These are phyloP conservation scores for Theobroma cacao DNA, from an alignment of 345 rosid species.

Conservation along the genomic window DNA sequence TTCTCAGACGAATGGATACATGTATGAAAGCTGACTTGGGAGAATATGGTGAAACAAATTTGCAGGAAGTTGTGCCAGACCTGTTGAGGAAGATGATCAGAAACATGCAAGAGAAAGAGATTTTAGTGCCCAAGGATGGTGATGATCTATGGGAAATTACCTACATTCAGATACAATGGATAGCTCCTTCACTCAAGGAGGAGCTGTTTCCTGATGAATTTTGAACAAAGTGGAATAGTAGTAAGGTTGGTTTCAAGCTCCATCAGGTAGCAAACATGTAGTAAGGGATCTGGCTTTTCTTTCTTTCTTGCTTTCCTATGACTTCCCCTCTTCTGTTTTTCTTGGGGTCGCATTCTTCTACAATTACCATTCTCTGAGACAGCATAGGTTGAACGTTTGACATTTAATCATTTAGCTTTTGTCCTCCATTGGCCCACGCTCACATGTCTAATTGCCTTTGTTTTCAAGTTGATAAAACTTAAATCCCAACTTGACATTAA, in stretches of 20 bases:
- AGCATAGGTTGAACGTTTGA: background rate
- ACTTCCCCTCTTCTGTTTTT: no score
- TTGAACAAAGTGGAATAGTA: background rate
- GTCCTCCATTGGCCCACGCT: background rate
- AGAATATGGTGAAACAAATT: conserved; percentile 51
- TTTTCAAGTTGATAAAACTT: background rate
- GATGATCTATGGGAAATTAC: conserved; percentile 87
- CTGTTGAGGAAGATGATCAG: conserved; percentile 61
- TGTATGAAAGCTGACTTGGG: conserved; percentile 91
- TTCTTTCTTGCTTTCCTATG: no score
- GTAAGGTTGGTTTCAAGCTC: background rate
- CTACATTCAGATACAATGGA: conserved; percentile 92
- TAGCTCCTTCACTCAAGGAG: conserved; percentile 82
- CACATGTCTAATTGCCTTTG: background rate
- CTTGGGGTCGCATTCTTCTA: no score
- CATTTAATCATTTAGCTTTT: background rate
- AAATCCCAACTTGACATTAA: background rate
- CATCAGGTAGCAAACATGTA: background rate
- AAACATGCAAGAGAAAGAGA: conserved; percentile 65
- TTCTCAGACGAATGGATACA: conserved; percentile 92
- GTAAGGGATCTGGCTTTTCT: background rate
- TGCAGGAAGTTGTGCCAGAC: conserved; percentile 57
- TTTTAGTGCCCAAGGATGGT: conserved; percentile 57
- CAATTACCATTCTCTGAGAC: background rate
- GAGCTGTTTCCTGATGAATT: conserved; percentile 69